Base-by-base conservation (phyloP, 148 eudicot genomes). In the Bassia scoparia region DNA sequence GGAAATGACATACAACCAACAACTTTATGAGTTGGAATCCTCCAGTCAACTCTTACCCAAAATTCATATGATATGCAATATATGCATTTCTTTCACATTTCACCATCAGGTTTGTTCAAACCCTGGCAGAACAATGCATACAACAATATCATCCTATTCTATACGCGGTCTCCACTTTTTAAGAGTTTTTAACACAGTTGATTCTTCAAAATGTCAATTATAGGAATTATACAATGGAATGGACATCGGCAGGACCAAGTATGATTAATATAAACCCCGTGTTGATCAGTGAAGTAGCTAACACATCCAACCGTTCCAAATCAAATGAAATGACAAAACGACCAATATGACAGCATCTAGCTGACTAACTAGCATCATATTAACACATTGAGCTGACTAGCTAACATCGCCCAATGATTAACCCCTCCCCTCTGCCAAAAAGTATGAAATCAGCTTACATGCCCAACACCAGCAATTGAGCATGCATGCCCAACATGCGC, bases 201-300 rank as follows among this genome's bases (percentile, higher is more conserved):
- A 37, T 24, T 24, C 49, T 23, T 18, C n/a, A n/a, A n/a, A n/a
- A n/a, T n/a, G n/a, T n/a, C n/a, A 64, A 30, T 15, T n/a, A 7
- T 64, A 6, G 1, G 12, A 61, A 30, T 38, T 9, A 8, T 63
- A 34, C 49, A 64, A 23, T 38, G 48, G 6, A 37, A 13, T 64
- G 68, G 20, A 41, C 68, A 64, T n/a, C n/a, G n/a, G n/a, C n/a
- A n/a, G n/a, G 41, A 37, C 1, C 68, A 64, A n/a, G 68, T 12
- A 49, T 64, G 30, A 12, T 23, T 14, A 38, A 11, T 27, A n/a
- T n/a, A 38, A 27, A 60, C 16, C 37, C 21, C 53, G n/a, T n/a
- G n/a, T n/a, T n/a, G n/a, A n/a, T n/a, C n/a, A n/a, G n/a, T n/a
- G n/a, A n/a, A n/a, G n/a, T n/a, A n/a, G n/a, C n/a, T n/a, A n/a